Conservation (phyloP, 2,329 filamentous ascomycete genomes). For the Biscogniauxia sp. region DNA sequence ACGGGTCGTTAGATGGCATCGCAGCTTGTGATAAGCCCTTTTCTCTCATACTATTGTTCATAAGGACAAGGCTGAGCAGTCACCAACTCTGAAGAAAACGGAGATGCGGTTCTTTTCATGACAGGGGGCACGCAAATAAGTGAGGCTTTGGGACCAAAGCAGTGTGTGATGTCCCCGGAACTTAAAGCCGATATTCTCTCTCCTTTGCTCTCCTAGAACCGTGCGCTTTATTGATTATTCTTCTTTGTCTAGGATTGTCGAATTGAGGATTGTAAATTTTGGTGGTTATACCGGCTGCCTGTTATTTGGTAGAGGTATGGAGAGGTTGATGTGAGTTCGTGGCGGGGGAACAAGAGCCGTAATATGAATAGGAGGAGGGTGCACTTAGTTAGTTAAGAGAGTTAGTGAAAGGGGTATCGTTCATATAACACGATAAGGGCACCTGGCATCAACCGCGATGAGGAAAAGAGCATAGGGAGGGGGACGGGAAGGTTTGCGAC, state of each 20-base stretch:
- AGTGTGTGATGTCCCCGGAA: neutral
- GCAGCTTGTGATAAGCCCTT: constrained; percentile 7
- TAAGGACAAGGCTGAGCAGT: constrained; percentile 5
- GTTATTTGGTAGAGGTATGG: constrained; percentile 5
- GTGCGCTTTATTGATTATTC: too few relatives aligned
- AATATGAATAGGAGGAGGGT: too few relatives aligned
- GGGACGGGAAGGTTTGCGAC: too few relatives aligned
- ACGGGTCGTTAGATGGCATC: constrained; percentile 20
- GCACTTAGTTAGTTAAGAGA: too few relatives aligned
- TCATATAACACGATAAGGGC: too few relatives aligned
- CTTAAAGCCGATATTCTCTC: neutral
- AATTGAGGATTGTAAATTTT: too few relatives aligned
- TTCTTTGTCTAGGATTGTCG: too few relatives aligned
- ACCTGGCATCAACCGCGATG: too few relatives aligned
- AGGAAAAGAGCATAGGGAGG: too few relatives aligned
- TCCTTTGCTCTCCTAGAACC: too few relatives aligned
- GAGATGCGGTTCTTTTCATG: constrained; percentile 12
- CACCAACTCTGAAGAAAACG: constrained; percentile 1
- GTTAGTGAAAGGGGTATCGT: too few relatives aligned
- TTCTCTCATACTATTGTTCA: constrained; percentile 11
- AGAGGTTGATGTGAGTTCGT: constrained; percentile 2
- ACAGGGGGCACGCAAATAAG: constrained; percentile 2
- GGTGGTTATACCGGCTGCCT: neutral
- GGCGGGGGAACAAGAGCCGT: too few relatives aligned
- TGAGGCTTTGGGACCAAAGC: neutral